Conservation (phyloP, 177 flowering plant genomes). For the Vitis hybrid region DNA sequence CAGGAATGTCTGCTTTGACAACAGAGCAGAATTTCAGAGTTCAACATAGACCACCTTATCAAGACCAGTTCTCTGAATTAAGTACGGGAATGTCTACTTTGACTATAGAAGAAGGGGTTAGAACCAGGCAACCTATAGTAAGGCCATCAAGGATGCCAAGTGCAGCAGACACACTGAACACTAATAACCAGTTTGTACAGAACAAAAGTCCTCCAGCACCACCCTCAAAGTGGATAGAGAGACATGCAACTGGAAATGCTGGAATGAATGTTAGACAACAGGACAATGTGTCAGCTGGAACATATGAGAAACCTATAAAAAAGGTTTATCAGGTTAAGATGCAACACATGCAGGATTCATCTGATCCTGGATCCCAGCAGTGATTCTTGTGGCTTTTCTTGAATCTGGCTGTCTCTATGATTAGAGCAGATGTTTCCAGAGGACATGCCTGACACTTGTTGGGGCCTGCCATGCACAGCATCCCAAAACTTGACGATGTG, state of each 20-base stretch:
- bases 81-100: constrained; percentile 48
- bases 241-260: constrained; percentile 22
- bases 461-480: too few species aligned
- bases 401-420: neutral
- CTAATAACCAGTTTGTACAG: constrained; percentile 24
- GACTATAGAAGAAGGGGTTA: constrained; percentile 40
- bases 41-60: constrained; percentile 38
- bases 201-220: constrained; percentile 53
- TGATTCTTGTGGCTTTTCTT: constrained; percentile 1
- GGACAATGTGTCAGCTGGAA: constrained; percentile 26
- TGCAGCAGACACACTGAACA: constrained; percentile 21
- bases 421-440: too few species aligned
- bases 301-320: constrained; percentile 45
- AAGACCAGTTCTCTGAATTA: constrained; percentile 39
- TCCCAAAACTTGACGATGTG: too few species aligned
- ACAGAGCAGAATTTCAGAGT: constrained; percentile 32
- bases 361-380: constrained; percentile 23
- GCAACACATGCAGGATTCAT: constrained; percentile 15
- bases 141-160: constrained; percentile 28
- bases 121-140: constrained; percentile 23
- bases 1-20: constrained; percentile 52
- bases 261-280: constrained; percentile 30
- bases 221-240: constrained; percentile 67
- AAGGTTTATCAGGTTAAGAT: constrained; percentile 58
- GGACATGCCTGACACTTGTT: too few species aligned